These are phyloP conservation scores for Gymnopilus junonius DNA, from an alignment of 768 basidiomycete species.

Conservation along the genomic window DNA sequence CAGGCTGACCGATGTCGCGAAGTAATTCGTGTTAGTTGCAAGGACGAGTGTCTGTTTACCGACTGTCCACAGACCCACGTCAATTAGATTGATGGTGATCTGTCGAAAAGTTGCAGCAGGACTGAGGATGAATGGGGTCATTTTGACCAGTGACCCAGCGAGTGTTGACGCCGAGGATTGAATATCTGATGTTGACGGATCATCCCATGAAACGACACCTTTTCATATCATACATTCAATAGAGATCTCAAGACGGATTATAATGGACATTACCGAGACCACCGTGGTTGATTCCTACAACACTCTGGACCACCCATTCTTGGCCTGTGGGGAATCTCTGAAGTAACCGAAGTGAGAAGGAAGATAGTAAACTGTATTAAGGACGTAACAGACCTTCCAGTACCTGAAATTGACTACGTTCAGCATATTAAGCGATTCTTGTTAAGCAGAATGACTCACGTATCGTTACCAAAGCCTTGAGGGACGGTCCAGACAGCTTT, in stretches of 20 bases:
- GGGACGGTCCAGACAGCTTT: slow-evolving; percentile 83
- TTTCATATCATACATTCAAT: neutral
- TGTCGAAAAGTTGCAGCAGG: slow-evolving; percentile 45
- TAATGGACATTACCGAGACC: slow-evolving; percentile 26
- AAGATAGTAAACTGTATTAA: neutral
- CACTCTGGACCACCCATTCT: slow-evolving; percentile 69
- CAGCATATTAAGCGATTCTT: neutral
- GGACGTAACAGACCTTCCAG: slow-evolving; percentile 47
- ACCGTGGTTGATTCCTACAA: slow-evolving; percentile 74
- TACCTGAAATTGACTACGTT: slow-evolving; percentile 31
- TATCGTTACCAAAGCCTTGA: slow-evolving; percentile 72
- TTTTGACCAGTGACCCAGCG: slow-evolving; percentile 46
- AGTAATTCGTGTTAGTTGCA: slow-evolving; percentile 55
- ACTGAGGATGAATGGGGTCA: slow-evolving; percentile 51
- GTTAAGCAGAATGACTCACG: slow-evolving; percentile 37
- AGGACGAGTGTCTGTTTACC: slow-evolving; percentile 47
- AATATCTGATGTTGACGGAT: slow-evolving; percentile 58
- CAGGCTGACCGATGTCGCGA: slow-evolving; percentile 35
- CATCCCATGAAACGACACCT: slow-evolving; percentile 57
- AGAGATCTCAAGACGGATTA: neutral
- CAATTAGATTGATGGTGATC: slow-evolving; percentile 44
- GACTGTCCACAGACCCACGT: slow-evolving; percentile 56
- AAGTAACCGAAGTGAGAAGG: neutral
- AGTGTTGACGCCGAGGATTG: slow-evolving; percentile 54
- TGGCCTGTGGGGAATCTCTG: slow-evolving; percentile 64